Evolutionary conservation across 352 stramenopile species (phyloP), one percentile per base, ranked within the genome.

Genomic region (Detonula confervacea): DNA sequence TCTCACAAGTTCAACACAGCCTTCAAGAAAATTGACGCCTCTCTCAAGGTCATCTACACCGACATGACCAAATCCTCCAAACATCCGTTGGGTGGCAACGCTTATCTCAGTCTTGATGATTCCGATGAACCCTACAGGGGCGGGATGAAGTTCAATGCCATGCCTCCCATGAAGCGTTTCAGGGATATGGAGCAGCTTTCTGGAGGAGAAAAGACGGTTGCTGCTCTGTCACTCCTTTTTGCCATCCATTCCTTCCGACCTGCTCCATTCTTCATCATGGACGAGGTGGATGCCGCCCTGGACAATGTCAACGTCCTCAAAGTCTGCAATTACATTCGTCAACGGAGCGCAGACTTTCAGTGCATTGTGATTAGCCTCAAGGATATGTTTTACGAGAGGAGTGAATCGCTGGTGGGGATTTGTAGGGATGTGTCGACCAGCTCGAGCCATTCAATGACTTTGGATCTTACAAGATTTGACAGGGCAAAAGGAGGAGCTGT

Each of bases 271-370:
- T 99, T 99, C 74, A 97, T 99, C 18, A 97, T 99, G 84, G 98
- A 99, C 84, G 98, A 99, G 91, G 97, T 99, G 24, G 98, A 99
- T 91, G 98, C 97, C 1, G 98, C 97, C 11, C 86, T 99, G 27
- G 98, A 99, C 89, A 99, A 99, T 77, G 96, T 99, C 61, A 99
- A 99, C 81, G 96, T 99, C 54, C 97, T 98, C 83, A 99, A 99
- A 81, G 96, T 99, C 0, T 98, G 95, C 55, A 97, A 96, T 44
- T 99, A 98, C 82, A 98, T 99, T 64, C 90, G 95, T 18, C 97
- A 97, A 65, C 88, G 89, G 56, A 96, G 93, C 63, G 95, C 94
- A 62, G 92, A 97, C 78, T 98, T 98, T 79, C 97, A 99, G 81
- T 98, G 96, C 84, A 96, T 99, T 57, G 96, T 99, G 12, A 98